A percentile compares a stretch with the other conserved stretches of the same genome.
Evolutionary conservation across 2,329 filamentous ascomycete species (phyloP).

Genomic region (Xylaria sp.): DNA sequence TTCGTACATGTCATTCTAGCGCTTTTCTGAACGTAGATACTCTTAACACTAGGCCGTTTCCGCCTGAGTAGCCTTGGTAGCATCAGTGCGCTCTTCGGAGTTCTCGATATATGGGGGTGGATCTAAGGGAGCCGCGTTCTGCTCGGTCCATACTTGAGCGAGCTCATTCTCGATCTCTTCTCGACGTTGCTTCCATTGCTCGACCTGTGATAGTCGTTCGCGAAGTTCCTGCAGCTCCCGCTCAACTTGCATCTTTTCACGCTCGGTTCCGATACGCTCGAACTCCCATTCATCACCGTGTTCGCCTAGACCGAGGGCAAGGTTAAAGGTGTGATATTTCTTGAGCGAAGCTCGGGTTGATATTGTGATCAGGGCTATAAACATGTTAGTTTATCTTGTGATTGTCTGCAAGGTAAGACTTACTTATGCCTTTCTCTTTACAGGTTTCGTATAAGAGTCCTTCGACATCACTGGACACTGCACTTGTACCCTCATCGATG

Average conservation of each 20-base stretch:
- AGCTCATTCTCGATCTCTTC: conserved; percentile 85
- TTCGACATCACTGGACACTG: conserved; percentile 93
- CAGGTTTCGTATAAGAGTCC: conserved; percentile 90
- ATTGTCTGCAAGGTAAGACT: conserved; percentile 43
- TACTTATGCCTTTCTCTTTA: conserved; percentile 92
- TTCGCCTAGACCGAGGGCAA: conserved; percentile 81
- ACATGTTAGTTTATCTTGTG: conserved; percentile 24
- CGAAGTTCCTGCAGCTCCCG: conserved; percentile 86
- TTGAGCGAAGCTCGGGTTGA: conserved; percentile 93
- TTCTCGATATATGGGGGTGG: conserved; percentile 52
- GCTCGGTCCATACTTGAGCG: conserved; percentile 64
- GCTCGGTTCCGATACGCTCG: conserved; percentile 89
- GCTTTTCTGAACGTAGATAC: neutral
- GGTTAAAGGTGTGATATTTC: conserved; percentile 92
- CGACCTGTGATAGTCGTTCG: conserved; percentile 79
- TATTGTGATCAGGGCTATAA: conserved; percentile 86
- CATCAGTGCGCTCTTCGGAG: conserved; percentile 6
- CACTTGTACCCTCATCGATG: conserved; percentile 93
- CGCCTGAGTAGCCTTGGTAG: neutral
- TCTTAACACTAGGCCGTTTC: conserved; percentile 6
- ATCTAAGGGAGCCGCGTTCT: conserved; percentile 52
- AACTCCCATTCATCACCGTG: conserved; percentile 89
- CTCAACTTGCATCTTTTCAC: conserved; percentile 92
- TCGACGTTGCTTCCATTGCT: conserved; percentile 79
- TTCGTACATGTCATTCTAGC: conserved; percentile 1